Evolutionary conservation across 305 asterid species (phyloP), one percentile per base, ranked within the genome.

Genomic region (Withania somnifera): DNA sequence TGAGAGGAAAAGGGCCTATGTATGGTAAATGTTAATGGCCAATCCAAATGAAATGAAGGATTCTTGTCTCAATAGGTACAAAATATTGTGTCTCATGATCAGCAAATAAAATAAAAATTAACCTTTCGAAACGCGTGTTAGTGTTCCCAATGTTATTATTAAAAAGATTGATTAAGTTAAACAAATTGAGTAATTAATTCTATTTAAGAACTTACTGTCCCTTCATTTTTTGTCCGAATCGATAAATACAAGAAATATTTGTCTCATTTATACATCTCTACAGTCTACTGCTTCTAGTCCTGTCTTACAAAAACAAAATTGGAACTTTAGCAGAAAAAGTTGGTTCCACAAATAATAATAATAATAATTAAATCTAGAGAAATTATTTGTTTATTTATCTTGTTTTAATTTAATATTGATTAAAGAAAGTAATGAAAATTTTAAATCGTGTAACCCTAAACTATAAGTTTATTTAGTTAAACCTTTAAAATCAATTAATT

Each of bases 171-270:
- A 34, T 15, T 58, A 11, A 64, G n/a, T 34, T 30, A 84, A 77
- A 36, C 4, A 6, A 47, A 30, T 20, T 7, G 22, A 26, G 40
- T 34, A 53, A 60, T 79, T 34, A 53, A 60, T 79, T 80, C 79
- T 69, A 82, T 30, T 45, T 66, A 63, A 28, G 83, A 47, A 58
- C 60, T 34, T 58, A 56, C 13, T 52, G 80, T 76, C 61, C 56
- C 45, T 42, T 52, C 40, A 38, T 79, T 66, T 30, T 84, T 85
- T 84, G 90, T 90, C 90, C 51, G 26, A 81, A 82, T 84, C 84
- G 85, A 86, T 83, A 77, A 82, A 11, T 82, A 78, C 69, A 80
- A 86, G 11, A 24, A 24, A 1, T 7, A 0, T 47, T 81, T 36
- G 85, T 84, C 84, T 22, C 82, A 14, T 85, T 78, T 79, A 5